Base-by-base conservation (phyloP, 495 filamentous ascomycete species). In the Pseudoneurospora amorphoporcata region DNA sequence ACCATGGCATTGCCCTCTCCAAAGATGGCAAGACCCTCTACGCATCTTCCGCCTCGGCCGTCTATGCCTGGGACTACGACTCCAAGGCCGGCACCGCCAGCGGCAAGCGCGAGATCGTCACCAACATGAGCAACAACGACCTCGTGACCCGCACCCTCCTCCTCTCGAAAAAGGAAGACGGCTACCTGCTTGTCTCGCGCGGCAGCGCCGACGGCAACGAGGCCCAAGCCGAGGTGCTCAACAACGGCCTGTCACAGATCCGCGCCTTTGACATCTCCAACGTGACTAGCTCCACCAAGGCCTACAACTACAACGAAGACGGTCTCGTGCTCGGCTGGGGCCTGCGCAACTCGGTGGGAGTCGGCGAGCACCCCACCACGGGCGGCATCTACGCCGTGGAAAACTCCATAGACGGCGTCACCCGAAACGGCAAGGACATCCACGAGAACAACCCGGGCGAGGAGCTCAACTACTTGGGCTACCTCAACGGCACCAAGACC, bases 361-460 rank as follows among this genome's bases (percentile, higher is more conserved):
- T 92, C 1, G 87, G 77, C 17, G 88, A 90, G 76, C 85, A 91
- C 61, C 87, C 86, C 9, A 73, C 76, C 23, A 84, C 81, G 1
- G 89, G 89, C 69, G 87, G 85, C 35, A 82, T 92, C 72, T 92
- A 86, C 80, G 86, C 83, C n/a, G 90, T 92, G 4, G 90, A 92
- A 79, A 92, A 92, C 76, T 88, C 85, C 23, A 87, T 85, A 3
- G 89, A 92, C 77, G 73, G 89, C 8, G 82, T 90, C 19, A 78
- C 74, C 32, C 80, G 89, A 19, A 78, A 86, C 40, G 85, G 86
- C 5, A 70, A 82, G 19, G 88, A 90, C 71, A 86, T 91, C 71
- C 88, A 90, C 74, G 76, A 87, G 75, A 84, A 91, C 72, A 92
- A 92, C 73, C 90, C 90, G 1, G 90, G 87, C 41, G 90, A 92